phyloP scores from a whole-genome alignment of 345 rosid species.

The Ailanthus altissimus region DNA sequence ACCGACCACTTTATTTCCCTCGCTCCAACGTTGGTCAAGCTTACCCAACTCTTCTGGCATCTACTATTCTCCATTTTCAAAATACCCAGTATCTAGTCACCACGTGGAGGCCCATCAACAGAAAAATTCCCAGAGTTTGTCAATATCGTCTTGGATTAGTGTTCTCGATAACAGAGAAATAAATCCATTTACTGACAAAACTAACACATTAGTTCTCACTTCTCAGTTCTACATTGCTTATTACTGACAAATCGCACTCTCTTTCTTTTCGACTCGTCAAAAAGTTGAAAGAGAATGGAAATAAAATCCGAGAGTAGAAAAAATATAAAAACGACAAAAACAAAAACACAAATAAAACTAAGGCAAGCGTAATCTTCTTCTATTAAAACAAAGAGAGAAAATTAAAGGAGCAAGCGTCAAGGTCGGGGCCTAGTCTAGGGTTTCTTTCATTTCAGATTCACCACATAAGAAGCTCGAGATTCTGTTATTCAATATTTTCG shows the following conservation, averaged over 20 bases:
- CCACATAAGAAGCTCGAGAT: not conserved
- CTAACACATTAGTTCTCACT: not conserved
- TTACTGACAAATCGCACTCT: slow-evolving; percentile 26
- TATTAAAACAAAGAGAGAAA: not conserved
- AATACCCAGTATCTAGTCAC: not conserved
- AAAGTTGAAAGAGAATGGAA: not conserved
- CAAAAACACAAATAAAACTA: not conserved
- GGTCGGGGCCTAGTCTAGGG: slow-evolving; percentile 23
- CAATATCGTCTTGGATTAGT: not conserved
- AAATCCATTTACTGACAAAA: slow-evolving; percentile 20
- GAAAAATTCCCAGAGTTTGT: not conserved
- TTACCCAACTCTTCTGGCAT: not conserved
- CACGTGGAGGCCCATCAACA: not conserved
- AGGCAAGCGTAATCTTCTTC: not conserved
- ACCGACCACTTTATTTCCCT: slow-evolving; percentile 16
- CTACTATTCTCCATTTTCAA: not conserved
- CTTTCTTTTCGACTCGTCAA: not conserved
- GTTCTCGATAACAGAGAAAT: not conserved
- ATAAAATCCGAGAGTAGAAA: not conserved
- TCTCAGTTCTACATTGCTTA: not conserved
- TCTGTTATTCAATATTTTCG: not conserved
- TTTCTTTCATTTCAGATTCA: slow-evolving; percentile 1
- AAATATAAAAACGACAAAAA: not conserved
- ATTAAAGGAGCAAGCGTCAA: slow-evolving; percentile 8
- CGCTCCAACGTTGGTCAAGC: slow-evolving; percentile 19